Base-by-base conservation (phyloP, 768 basidiomycete species). In the Lepiota venenata region DNA sequence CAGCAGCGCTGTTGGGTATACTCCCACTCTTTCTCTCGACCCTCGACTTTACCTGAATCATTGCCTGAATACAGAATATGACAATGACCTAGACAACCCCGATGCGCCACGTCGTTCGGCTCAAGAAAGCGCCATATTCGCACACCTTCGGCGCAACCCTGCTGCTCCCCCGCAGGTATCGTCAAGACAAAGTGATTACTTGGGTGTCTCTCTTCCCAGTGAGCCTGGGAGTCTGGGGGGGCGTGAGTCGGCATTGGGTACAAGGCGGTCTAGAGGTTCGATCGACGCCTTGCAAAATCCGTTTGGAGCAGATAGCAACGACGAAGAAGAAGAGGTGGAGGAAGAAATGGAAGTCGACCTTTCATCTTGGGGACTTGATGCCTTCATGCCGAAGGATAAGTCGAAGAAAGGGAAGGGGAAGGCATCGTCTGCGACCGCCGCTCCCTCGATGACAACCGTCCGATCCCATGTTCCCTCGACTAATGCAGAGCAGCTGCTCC, bases 51-150 rank as follows among this genome's bases (percentile, higher is more conserved):
- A 29, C 50, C 49, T 52, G 14, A 15, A 16, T 36, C 27, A 37
- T 47, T 5, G 42, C 14, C 35, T 36, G n/a, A 29, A 20, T 57
- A 2, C 32, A 94, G 93, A 95, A 69, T 95, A 95, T 66, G 93
- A 95, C 77, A 94, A 94, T 59, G 91, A 94, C 66, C 75, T 80
- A 35, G 72, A 78, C n/a, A 75, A 91, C 65, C 85, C 85, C 5
- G 69, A 82, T 48, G 76, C 72, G 10, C 82, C 83, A 7, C 70
- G 74, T 58, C 80, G 78, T 52, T 85, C 81, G 44, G 91, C 91
- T 3, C 81, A 91, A 41, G 88, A 93, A 56, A 92, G 90, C 56
- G 91, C 90, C 47, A 87, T 93, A 56, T 93, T 93, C 62, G 78
- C 87, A n/a, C 86, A 88, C 65, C 73, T 91, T 38, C 83, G 88